phyloP scores from a whole-genome alignment of 208 protist species.

The Leishmania mexicana region DNA sequence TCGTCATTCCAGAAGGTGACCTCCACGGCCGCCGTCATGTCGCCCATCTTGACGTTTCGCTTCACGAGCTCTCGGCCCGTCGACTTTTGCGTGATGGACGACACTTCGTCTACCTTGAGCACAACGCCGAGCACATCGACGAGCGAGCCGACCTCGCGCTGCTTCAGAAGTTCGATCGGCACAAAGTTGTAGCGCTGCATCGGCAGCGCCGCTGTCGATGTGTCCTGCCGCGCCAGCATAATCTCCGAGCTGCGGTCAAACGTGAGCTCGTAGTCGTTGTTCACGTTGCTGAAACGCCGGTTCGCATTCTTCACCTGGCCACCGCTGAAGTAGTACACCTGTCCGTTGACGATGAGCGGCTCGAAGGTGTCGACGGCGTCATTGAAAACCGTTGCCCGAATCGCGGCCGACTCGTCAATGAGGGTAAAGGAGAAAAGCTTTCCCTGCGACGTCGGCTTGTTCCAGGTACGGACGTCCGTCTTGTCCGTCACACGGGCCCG shows the following conservation, averaged over 20 bases:
- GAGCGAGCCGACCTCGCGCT: slow-evolving; percentile 84
- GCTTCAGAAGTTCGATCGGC: slow-evolving; percentile 84
- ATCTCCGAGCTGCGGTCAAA: slow-evolving; percentile 87
- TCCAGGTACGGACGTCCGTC: slow-evolving; percentile 91
- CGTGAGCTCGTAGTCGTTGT: slow-evolving; percentile 94
- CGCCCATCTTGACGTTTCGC: slow-evolving; percentile 80
- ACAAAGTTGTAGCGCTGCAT: slow-evolving; percentile 91
- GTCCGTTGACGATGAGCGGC: slow-evolving; percentile 82
- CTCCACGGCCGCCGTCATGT: slow-evolving; percentile 82
- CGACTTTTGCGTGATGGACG: slow-evolving; percentile 79
- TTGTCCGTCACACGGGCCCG: slow-evolving; percentile 91
- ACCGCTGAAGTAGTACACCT: slow-evolving; percentile 93
- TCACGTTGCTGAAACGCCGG: slow-evolving; percentile 90
- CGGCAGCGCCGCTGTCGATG: slow-evolving; percentile 50
- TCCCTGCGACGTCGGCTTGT: slow-evolving; percentile 91
- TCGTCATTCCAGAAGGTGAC: slow-evolving; percentile 92
- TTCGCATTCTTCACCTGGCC: slow-evolving; percentile 93
- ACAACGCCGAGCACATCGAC: slow-evolving; percentile 89
- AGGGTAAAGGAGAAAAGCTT: slow-evolving; percentile 93
- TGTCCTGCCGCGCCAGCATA: slow-evolving; percentile 62
- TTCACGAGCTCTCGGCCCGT: slow-evolving; percentile 84
- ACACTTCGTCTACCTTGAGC: slow-evolving; percentile 66
- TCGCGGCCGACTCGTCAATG: slow-evolving; percentile 88
- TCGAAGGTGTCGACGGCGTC: slow-evolving; percentile 91
- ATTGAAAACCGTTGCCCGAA: slow-evolving; percentile 93